These are phyloP conservation scores for Leccinum uliginosum DNA, from an alignment of 768 basidiomycete species.

Conservation along the genomic window DNA sequence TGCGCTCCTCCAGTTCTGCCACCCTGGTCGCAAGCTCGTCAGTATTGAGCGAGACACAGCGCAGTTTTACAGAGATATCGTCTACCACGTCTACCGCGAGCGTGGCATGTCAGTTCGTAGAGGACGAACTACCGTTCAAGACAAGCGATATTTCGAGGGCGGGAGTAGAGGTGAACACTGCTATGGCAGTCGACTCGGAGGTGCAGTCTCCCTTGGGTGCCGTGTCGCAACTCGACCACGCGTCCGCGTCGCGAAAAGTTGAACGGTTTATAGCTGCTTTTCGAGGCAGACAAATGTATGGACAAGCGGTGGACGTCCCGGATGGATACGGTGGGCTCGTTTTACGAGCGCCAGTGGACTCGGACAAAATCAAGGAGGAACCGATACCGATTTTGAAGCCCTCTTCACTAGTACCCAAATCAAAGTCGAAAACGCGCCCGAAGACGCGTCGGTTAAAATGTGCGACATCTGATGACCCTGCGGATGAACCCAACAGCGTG, in stretches of 20 bases:
- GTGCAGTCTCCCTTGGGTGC: slow-evolving; percentile 9
- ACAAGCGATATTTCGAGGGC: neutral
- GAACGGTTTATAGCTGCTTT: slow-evolving; percentile 54
- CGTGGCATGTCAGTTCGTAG: neutral
- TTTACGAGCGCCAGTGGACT: slow-evolving; percentile 32
- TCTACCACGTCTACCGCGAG: slow-evolving; percentile 6
- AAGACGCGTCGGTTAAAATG: slow-evolving; percentile 18
- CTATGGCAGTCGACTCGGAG: slow-evolving; percentile 4
- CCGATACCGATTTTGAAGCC: slow-evolving; percentile 2
- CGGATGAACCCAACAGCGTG: slow-evolving; percentile 21
- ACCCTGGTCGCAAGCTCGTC: slow-evolving; percentile 11
- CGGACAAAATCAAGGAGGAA: slow-evolving; percentile 16
- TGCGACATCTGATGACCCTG: slow-evolving; percentile 27
- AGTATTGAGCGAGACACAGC: slow-evolving; percentile 5
- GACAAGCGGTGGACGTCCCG: slow-evolving; percentile 57
- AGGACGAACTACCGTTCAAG: neutral
- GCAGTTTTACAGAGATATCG: slow-evolving; percentile 1
- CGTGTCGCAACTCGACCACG: neutral
- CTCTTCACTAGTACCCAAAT: slow-evolving; percentile 2
- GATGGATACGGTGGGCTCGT: slow-evolving; percentile 66
- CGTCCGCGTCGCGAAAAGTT: neutral
- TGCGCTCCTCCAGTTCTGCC: slow-evolving; percentile 11
- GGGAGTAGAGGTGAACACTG: neutral
- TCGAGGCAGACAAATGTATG: slow-evolving; percentile 71
- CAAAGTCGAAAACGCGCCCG: slow-evolving; percentile 13